These are phyloP conservation scores for Xylaria sp. DNA, from an alignment of 2,329 filamentous ascomycete genomes.

Conservation along the genomic window DNA sequence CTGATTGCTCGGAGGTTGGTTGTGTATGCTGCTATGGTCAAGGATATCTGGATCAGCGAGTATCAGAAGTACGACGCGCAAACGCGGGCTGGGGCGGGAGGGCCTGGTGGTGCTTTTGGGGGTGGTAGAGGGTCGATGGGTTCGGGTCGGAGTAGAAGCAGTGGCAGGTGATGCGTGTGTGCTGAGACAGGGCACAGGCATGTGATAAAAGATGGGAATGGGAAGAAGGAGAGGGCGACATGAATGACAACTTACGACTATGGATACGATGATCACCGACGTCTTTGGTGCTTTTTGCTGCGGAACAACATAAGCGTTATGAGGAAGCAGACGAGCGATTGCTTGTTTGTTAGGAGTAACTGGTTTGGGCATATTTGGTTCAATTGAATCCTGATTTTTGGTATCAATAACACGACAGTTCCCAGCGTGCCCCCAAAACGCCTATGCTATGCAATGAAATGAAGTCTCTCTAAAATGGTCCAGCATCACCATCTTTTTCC, in stretches of 20 bases:
- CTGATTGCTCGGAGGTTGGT: conserved; percentile 57
- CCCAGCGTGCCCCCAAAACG: conserved; percentile 38
- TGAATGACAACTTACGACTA: conserved; percentile 33
- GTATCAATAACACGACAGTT: conserved; percentile 40
- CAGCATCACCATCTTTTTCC: not conserved
- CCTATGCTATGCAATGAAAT: conserved; percentile 48
- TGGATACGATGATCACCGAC: conserved; percentile 21
- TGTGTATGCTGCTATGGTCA: conserved; percentile 61
- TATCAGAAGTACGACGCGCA: conserved; percentile 68
- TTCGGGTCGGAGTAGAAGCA: conserved; percentile 33
- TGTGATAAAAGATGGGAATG: conserved; percentile 28
- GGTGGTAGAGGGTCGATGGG: conserved; percentile 33
- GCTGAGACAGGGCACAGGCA: not conserved
- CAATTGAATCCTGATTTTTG: conserved; percentile 31
- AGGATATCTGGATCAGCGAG: conserved; percentile 67
- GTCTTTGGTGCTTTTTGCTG: conserved; percentile 9
- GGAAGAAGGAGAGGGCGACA: conserved; percentile 5
- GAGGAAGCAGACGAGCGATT: conserved; percentile 20
- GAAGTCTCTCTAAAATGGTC: conserved; percentile 10
- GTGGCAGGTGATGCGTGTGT: conserved; percentile 25
- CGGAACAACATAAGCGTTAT: not conserved
- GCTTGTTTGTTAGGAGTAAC: conserved; percentile 22
- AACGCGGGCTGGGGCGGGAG: conserved; percentile 47
- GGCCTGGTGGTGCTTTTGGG: conserved; percentile 31
- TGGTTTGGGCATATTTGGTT: conserved; percentile 19